phyloP scores from a whole-genome alignment of 257 asterid species.

The Solanum gandarillasii region DNA sequence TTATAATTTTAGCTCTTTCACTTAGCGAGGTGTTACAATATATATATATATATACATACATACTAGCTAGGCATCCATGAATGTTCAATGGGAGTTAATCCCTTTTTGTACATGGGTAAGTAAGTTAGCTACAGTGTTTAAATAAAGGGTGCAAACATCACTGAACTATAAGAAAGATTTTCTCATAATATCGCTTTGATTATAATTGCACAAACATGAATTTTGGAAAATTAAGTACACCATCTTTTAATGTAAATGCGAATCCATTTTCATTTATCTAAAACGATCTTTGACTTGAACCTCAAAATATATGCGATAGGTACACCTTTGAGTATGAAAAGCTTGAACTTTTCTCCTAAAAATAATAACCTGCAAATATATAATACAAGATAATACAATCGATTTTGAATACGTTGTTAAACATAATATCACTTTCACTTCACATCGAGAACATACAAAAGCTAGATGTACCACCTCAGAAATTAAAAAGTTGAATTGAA shows the following conservation, averaged over 20 bases:
- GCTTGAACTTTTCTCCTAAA: too few relatives aligned
- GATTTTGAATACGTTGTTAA: too few relatives aligned
- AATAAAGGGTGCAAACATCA: neutral
- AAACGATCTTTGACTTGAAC: neutral
- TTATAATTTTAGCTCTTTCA: too few relatives aligned
- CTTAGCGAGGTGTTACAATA: too few relatives aligned
- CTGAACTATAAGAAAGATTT: neutral
- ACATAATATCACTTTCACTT: too few relatives aligned
- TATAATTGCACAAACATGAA: neutral
- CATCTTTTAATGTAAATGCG: neutral
- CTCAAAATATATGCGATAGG: neutral
- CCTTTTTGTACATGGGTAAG: neutral
- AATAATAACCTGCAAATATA: too few relatives aligned
- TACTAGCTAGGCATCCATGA: too few relatives aligned
- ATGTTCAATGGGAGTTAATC: neutral
- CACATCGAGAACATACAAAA: too few relatives aligned
- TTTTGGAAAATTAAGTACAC: neutral
- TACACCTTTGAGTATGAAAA: neutral
- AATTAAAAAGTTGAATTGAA: too few relatives aligned
- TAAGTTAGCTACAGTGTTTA: neutral
- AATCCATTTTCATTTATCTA: neutral
- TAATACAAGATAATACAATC: too few relatives aligned
- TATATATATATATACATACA: too few relatives aligned
- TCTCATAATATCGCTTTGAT: neutral
- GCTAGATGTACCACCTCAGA: too few relatives aligned